Base-by-base conservation (phyloP, 805 yeast genomes). In the Metschnikowia proteae region DNA sequence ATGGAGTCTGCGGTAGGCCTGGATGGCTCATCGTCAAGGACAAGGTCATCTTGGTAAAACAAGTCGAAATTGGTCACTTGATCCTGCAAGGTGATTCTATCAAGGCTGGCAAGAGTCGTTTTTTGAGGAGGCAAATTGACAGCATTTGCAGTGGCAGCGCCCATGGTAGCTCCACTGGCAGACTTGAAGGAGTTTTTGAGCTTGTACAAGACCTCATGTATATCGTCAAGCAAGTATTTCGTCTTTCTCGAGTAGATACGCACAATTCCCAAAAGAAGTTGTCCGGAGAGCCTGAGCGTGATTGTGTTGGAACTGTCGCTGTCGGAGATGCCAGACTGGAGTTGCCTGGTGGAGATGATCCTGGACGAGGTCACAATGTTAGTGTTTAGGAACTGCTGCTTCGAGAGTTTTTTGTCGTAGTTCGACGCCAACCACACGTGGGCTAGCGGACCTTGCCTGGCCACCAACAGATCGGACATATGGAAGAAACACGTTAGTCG, bases 361-460 rank as follows among this genome's bases (percentile, higher is more conserved):
- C 56, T 56, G 6, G 76, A 66, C 1, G 76, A 84, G 51, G 82
- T 78, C 10, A 78, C 62, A 49, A 91, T 83, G 57, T 86, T 80
- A 10, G 96, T 84, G 57, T 79, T 83, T 43, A 88, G 71, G 39
- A 84, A 73, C 61, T 87, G 92, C 46, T 80, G 81, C 58, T 85
- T 84, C 38, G 90, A 77, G 31, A 88, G 76, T 56, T 83, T 84
- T 58, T 82, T 81, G 57, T 90, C 96, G 67, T 90, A 77, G 62
- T 88, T 90, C 22, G 96, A 92, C 7, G 97, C 97, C 41, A 90
- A 74, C 97, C 97, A 90, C 6, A 89, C 90, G 55, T 84, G 87
- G 2, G 95, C 96, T 51, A 90, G 71, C 1, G 96, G 96, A 2
- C 96, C 95, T 61, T 83, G 83, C 51, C 80, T 83, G 2, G 87